Base-by-base conservation (phyloP, 768 basidiomycete species). In the Boletus subparvulus region DNA sequence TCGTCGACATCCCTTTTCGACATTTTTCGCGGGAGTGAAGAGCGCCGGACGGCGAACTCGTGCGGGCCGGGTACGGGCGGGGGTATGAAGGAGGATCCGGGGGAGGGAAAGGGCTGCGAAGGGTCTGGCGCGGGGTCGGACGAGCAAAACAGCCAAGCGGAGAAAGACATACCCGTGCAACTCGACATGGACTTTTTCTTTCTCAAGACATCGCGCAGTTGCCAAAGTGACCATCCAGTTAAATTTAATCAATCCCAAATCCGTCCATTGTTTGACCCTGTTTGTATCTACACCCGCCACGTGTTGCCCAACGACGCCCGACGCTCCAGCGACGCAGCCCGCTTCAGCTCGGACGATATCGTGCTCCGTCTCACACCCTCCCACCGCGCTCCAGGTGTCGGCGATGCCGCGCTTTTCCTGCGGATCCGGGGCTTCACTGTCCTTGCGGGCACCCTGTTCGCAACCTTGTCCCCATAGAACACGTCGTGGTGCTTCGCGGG, bases 41-140 rank as follows among this genome's bases (percentile, higher is more conserved):
- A 16, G 36, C 33, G 46, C 56, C 77, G 78, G 39, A 80, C 63
- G 13, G 85, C 86, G 64, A 86, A 88, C 64, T 90, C 87, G 75
- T 88, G 86, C 32, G 81, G 76, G 3, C 81, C 80, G 1, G 84
- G 84, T 5, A 80, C 77, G 4, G 88, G 87, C 4, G 88, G 88
- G 2, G 88, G 85, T 3, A 87, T 64, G 61, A 89, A 89, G 0
- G 84, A 77, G 6, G 84, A 86, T 0, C 83, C 83, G 3, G 88
- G 88, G 0, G 84, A 86, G 0, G 86, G 87, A 72, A 80, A 80
- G 3, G 79, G 78, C 36, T 75, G 74, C 0, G 72, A 63, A 17
- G 80, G 77, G 10, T 79, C 74, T 24, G 74, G 68, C 21, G 17
- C 70, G 30, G 21, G 7, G 35, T 58, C 33, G 52, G 19, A 51